phyloP scores from a whole-genome alignment of 495 filamentous ascomycete genomes.

The Hypoxylon cercidicola region DNA sequence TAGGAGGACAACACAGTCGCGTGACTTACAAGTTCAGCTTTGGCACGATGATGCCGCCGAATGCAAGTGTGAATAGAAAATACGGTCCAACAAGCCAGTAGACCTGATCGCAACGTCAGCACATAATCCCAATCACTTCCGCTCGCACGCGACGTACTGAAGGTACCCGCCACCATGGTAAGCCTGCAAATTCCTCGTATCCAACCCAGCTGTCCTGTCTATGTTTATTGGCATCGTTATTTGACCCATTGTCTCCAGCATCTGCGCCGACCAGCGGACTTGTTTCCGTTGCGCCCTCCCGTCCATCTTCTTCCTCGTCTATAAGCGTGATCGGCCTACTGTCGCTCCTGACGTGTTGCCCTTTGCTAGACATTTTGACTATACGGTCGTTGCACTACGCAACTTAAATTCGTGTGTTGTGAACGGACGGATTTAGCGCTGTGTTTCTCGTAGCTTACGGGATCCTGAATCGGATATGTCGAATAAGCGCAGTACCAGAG shows the following conservation, averaged over 20 bases:
- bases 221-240: constrained; percentile 15
- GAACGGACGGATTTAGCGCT: neutral
- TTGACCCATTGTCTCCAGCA: constrained; percentile 14
- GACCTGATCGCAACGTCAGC: constrained; percentile 63
- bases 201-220: constrained; percentile 51
- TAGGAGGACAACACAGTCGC: constrained; percentile 1
- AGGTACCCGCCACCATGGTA: constrained; percentile 77
- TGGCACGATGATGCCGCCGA: constrained; percentile 82
- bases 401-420: neutral
- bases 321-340: constrained; percentile 32
- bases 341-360: constrained; percentile 15
- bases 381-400: neutral
- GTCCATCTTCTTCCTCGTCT: constrained; percentile 30
- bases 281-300: constrained; percentile 51
- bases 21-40: constrained; percentile 72
- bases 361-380: constrained; percentile 35
- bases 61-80: constrained; percentile 79
- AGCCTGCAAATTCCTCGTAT: constrained; percentile 67
- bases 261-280: constrained; percentile 52
- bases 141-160: constrained; percentile 61
- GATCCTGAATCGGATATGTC: constrained; percentile 13
- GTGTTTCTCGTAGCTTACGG: neutral
- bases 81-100: constrained; percentile 86
- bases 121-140: neutral
- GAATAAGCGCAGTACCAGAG: constrained; percentile 2